phyloP scores from a whole-genome alignment of 208 protist genomes.

The Crithidia bombi region DNA sequence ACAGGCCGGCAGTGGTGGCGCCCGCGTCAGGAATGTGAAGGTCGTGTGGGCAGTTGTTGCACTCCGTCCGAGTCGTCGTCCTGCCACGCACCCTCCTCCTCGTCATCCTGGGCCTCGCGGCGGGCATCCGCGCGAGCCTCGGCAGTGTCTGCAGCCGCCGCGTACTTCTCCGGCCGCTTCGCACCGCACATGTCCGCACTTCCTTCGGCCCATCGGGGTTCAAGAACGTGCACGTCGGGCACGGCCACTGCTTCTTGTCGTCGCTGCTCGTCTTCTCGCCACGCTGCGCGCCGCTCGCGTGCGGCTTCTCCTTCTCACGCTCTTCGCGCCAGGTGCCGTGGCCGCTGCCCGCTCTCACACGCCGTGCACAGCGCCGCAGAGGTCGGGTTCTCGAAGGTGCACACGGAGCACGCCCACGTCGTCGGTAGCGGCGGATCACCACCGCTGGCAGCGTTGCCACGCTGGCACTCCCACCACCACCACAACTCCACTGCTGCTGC shows the following conservation, averaged over 20 bases:
- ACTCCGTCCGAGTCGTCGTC: constrained; percentile 71
- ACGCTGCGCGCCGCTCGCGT: neutral
- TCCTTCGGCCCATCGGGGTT: constrained; percentile 50
- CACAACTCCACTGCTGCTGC: no score
- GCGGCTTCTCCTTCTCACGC: constrained; percentile 8
- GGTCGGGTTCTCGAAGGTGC: constrained; percentile 76
- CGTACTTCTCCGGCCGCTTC: constrained; percentile 51
- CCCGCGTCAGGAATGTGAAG: constrained; percentile 72
- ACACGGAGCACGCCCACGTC: constrained; percentile 76
- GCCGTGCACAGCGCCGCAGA: constrained; percentile 56
- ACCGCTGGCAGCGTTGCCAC: neutral
- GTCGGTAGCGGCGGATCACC: constrained; percentile 24
- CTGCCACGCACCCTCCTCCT: constrained; percentile 80
- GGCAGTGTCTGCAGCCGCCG: constrained; percentile 25
- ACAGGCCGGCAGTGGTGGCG: constrained; percentile 85
- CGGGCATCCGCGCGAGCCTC: constrained; percentile 33
- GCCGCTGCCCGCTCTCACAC: constrained; percentile 80
- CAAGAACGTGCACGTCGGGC: constrained; percentile 69
- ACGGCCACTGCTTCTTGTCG: constrained; percentile 69
- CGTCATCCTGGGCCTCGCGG: constrained; percentile 54
- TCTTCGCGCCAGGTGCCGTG: constrained; percentile 45
- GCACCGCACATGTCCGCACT: constrained; percentile 82
- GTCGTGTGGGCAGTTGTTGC: constrained; percentile 74
- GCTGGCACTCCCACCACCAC: no score
- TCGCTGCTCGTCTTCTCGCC: constrained; percentile 7